phyloP scores from a whole-genome alignment of 192 early-diverging fungal genomes.

The Umbelopsis isabellina region DNA sequence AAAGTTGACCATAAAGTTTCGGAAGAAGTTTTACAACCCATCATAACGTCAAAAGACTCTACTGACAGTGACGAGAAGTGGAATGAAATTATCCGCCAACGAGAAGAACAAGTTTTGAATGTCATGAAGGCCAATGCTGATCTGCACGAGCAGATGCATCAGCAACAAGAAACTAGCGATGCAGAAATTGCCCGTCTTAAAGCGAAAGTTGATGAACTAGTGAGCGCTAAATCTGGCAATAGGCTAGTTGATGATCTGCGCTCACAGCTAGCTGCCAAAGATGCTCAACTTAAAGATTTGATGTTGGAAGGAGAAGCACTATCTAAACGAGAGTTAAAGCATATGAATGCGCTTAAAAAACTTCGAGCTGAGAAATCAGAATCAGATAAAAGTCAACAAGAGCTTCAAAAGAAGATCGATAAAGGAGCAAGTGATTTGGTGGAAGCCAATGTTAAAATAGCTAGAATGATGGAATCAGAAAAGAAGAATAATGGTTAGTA shows the following conservation, averaged over 20 bases:
- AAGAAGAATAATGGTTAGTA: constrained; percentile 39
- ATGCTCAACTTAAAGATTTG: constrained; percentile 51
- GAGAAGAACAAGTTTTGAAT: constrained; percentile 51
- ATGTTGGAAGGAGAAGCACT: constrained; percentile 66
- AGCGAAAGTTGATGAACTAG: constrained; percentile 30
- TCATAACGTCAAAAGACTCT: neutral
- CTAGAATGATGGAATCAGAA: constrained; percentile 43
- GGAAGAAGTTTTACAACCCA: neutral
- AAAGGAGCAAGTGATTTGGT: constrained; percentile 42
- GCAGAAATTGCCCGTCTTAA: constrained; percentile 29
- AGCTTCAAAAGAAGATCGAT: constrained; percentile 59
- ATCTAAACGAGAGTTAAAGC: constrained; percentile 76
- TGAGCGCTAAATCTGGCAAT: constrained; percentile 20
- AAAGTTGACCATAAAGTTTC: neutral
- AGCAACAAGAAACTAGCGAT: constrained; percentile 42
- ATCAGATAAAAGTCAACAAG: constrained; percentile 53
- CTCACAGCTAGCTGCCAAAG: constrained; percentile 42
- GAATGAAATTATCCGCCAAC: constrained; percentile 41
- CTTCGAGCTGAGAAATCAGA: constrained; percentile 68
- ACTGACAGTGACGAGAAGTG: constrained; percentile 1
- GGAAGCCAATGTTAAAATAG: constrained; percentile 53
- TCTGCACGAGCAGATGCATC: constrained; percentile 48
- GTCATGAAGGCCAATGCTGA: constrained; percentile 55
- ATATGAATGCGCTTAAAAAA: constrained; percentile 73
- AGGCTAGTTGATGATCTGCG: constrained; percentile 41